These are phyloP conservation scores for Neurospora sp. DNA, from an alignment of 2,329 filamentous ascomycete genomes.

Conservation along the genomic window DNA sequence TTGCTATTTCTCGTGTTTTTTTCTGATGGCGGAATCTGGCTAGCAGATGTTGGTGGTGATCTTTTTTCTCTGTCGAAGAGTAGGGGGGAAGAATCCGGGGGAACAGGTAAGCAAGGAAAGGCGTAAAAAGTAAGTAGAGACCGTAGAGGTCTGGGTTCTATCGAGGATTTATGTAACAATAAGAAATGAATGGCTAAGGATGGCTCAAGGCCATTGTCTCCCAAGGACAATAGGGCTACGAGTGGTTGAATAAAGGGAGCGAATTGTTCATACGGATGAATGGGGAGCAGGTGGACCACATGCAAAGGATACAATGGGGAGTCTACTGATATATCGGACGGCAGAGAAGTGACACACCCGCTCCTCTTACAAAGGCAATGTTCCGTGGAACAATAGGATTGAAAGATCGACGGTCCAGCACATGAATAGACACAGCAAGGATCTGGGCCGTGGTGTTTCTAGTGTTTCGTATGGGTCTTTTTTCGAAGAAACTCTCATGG, in stretches of 20 bases:
- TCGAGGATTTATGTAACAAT: neutral
- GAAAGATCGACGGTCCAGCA: neutral
- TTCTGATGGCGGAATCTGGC: neutral
- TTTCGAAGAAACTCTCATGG: conserved; percentile 13
- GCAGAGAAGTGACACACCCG: neutral
- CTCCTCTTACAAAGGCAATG: neutral
- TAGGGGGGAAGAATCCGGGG: neutral
- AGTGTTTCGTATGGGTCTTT: conserved; percentile 17
- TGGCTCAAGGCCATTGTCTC: neutral
- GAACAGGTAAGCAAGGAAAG: neutral
- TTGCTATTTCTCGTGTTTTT: neutral
- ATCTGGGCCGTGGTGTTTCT: conserved; percentile 10
- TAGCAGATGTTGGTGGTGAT: conserved; percentile 5
- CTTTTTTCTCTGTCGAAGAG: neutral
- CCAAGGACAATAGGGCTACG: neutral
- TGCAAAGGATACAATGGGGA: neutral
- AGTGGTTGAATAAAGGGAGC: neutral
- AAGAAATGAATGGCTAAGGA: neutral
- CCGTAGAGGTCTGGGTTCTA: neutral
- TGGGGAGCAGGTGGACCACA: neutral
- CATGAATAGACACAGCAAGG: conserved; percentile 8
- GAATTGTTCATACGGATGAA: neutral
- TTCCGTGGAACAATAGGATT: neutral
- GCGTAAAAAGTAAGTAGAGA: neutral
- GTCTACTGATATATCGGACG: neutral